phyloP scores from a whole-genome alignment of 2,329 filamentous ascomycete genomes.

The Claviceps humidiphila region DNA sequence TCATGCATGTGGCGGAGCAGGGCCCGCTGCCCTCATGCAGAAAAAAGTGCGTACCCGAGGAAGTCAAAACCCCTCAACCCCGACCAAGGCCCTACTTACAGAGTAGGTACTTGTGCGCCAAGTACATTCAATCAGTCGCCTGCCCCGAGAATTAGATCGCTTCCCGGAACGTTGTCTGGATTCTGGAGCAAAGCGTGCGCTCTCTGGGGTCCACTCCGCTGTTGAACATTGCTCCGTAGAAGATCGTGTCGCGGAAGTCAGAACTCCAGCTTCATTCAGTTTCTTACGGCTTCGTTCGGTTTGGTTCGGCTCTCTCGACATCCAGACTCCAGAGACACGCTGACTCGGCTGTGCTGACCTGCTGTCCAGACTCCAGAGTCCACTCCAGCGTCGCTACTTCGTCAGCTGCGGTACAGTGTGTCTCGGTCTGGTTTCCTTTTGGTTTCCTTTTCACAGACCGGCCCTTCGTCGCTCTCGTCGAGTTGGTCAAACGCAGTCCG shows the following conservation, averaged over 20 bases:
- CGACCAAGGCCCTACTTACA: constrained; percentile 6
- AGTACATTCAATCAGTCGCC: constrained; percentile 18
- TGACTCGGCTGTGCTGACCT: background rate
- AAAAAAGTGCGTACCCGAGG: background rate
- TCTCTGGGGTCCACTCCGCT: constrained; percentile 5
- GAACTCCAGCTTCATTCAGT: background rate
- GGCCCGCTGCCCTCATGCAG: background rate
- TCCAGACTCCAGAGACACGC: background rate
- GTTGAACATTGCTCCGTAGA: background rate
- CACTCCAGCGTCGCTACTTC: background rate
- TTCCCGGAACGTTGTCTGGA: constrained; percentile 7
- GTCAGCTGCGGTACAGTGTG: background rate
- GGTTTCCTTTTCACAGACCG: background rate
- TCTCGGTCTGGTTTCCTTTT: background rate
- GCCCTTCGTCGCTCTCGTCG: background rate
- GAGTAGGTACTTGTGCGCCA: constrained; percentile 24
- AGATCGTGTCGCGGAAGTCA: background rate
- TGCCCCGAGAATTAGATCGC: constrained; percentile 11
- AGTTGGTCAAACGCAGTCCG: background rate
- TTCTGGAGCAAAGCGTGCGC: constrained; percentile 7
- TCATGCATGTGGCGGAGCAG: background rate
- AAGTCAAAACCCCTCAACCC: constrained; percentile 25
- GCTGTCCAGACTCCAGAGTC: no score
- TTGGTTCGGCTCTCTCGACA: constrained; percentile 3
- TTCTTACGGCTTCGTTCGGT: background rate